Evolutionary conservation across 805 yeast species (phyloP).

Genomic region (Lachancea meyersii): DNA sequence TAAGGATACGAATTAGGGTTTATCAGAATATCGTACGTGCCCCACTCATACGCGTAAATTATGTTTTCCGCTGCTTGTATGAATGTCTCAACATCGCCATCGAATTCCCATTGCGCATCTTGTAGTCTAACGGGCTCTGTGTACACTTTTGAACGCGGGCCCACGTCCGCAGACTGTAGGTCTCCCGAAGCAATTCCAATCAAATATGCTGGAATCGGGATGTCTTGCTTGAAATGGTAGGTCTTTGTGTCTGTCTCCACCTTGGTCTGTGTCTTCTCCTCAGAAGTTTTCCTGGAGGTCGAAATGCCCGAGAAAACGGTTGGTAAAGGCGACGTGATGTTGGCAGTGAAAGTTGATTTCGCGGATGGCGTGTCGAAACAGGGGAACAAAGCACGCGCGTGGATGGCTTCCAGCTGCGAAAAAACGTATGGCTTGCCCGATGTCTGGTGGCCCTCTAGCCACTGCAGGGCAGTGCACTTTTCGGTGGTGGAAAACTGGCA

Average conservation of each 20-base stretch:
- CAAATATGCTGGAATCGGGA: conserved; percentile 81
- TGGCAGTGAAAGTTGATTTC: conserved; percentile 57
- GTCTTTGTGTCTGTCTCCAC: conserved; percentile 10
- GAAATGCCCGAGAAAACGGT: conserved; percentile 64
- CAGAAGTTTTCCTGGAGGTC: conserved; percentile 15
- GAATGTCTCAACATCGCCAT: conserved; percentile 74
- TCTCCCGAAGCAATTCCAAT: conserved; percentile 85
- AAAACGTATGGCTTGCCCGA: conserved; percentile 65
- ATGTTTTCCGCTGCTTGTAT: conserved; percentile 65
- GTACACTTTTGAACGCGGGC: conserved; percentile 81
- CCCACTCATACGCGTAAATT: conserved; percentile 80
- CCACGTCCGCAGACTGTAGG: conserved; percentile 57
- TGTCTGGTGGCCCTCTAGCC: conserved; percentile 69
- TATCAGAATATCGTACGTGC: conserved; percentile 70
- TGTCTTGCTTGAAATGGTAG: conserved; percentile 59
- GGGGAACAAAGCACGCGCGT: conserved; percentile 81
- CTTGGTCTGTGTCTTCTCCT: neutral
- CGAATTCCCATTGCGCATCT: conserved; percentile 73
- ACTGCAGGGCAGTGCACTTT: conserved; percentile 78
- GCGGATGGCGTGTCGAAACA: conserved; percentile 87
- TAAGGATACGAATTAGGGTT: conserved; percentile 76
- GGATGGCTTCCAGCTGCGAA: conserved; percentile 89
- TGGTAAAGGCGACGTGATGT: conserved; percentile 58
- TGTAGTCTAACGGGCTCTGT: conserved; percentile 66
- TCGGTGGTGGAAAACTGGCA: conserved; percentile 65